Evolutionary conservation across 371 early-diverging fungal species (phyloP).

Genomic region (Mortierella sp.): DNA sequence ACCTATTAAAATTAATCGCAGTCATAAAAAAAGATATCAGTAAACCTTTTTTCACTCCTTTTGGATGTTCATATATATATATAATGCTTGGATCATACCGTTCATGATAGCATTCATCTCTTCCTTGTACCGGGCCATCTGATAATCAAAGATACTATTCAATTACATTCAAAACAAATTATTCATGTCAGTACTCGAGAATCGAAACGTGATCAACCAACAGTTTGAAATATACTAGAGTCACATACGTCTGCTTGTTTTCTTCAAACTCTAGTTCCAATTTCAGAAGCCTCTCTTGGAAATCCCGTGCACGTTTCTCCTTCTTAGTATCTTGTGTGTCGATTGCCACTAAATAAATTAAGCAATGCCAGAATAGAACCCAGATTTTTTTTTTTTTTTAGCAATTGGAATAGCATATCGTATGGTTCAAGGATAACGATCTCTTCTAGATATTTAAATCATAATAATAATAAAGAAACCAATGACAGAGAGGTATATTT

Average conservation of each 20-base stretch:
- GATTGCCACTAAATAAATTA: slow-evolving; percentile 15
- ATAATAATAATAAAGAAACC: no score
- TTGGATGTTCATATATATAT: no score
- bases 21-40: background rate
- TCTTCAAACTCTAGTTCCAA: slow-evolving; percentile 55
- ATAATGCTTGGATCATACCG: slow-evolving; percentile 26
- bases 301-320: slow-evolving; percentile 48
- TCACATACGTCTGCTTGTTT: slow-evolving; percentile 49
- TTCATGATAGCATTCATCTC: slow-evolving; percentile 52
- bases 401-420: background rate
- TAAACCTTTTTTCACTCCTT: no score
- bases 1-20: slow-evolving; percentile 59
- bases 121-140: slow-evolving; percentile 55
- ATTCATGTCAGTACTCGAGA: background rate
- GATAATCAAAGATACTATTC: slow-evolving; percentile 43
- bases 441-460: no score
- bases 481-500: slow-evolving; percentile 10
- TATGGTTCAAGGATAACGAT: no score
- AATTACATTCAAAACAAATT: background rate
- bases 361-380: no score
- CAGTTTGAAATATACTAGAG: background rate
- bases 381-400: background rate
- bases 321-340: slow-evolving; percentile 35
- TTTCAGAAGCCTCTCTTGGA: slow-evolving; percentile 48
- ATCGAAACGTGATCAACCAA: no score